Conservation (phyloP, 208 protist species). For the Acanthamoeba royreba region DNA sequence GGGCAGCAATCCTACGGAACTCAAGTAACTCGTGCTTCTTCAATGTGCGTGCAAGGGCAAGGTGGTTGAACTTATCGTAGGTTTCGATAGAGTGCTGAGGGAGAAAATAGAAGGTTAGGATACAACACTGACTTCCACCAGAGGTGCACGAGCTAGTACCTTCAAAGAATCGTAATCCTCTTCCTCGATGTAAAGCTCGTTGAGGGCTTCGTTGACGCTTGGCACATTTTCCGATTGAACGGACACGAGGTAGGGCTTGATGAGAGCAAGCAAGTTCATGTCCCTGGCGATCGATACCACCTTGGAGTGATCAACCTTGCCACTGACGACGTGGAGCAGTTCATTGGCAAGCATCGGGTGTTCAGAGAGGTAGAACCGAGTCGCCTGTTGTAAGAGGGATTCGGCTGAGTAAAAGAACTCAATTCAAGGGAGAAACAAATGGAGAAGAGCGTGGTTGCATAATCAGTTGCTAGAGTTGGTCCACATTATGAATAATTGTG, state of each 20-base stretch:
- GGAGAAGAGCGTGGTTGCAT: background rate
- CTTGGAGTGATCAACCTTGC: slow-evolving; percentile 94
- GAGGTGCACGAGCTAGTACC: background rate
- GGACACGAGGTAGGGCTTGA: slow-evolving; percentile 95
- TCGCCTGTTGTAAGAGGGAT: background rate
- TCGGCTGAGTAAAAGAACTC: background rate
- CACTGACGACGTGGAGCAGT: slow-evolving; percentile 91
- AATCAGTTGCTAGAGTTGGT: slow-evolving; percentile 93
- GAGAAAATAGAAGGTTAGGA: background rate
- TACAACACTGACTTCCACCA: background rate
- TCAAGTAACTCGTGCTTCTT: slow-evolving; percentile 98
- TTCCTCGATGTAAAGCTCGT: slow-evolving; percentile 97
- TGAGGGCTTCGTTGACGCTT: slow-evolving; percentile 98
- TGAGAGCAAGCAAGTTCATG: slow-evolving; percentile 86
- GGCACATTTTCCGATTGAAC: slow-evolving; percentile 89
- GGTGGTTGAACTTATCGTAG: slow-evolving; percentile 96
- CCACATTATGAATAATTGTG: slow-evolving; percentile 92
- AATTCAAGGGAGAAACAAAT: background rate
- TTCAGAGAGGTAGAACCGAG: slow-evolving; percentile 49
- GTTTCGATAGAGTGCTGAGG: slow-evolving; percentile 90
- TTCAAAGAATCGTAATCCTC: slow-evolving; percentile 96
- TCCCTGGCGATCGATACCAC: slow-evolving; percentile 91
- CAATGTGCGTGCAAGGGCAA: slow-evolving; percentile 93
- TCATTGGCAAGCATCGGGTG: slow-evolving; percentile 92
- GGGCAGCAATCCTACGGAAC: slow-evolving; percentile 97